Evolutionary conservation across 2,329 filamentous ascomycete genomes (phyloP), one percentile per base, ranked within the genome.

Genomic region (Fusarium sp.): DNA sequence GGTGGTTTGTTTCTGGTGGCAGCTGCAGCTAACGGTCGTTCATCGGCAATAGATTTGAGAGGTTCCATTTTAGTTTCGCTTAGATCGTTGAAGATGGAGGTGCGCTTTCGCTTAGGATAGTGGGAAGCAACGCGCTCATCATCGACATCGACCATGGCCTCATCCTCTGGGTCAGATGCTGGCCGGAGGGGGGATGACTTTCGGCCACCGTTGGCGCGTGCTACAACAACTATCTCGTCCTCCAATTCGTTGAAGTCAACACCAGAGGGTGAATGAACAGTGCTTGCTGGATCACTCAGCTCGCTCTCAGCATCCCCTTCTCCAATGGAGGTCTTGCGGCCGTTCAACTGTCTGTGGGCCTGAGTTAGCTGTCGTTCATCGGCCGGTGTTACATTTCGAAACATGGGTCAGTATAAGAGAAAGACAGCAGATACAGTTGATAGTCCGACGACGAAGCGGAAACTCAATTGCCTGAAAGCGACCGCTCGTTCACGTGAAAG

Each of bases 21-120:
- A 10, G 32, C 37, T 32, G 66, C 58, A 6, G 62, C 57, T 1
- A 70, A 52, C 4, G 69, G 63, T 15, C 70, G 71, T 7, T 73
- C 71, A 19, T 74, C 71, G 11, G 73, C 73, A 11, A 71, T 73
- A 7, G 68, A 65, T 9, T 72, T 72, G 14, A 71, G 60, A 9
- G 66, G 76, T 44, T 79, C 79, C 47, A 79, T 77, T 63, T 79
- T 80, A 38, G 79, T 78, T 53, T 84, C 82, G 44, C 77, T 79
- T 3, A 81, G 65, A 47, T 84, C 80, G 43, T 78, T 77, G 59
- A 83, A 82, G 32, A 80, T 67, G 0, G 81, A 80, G 2, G 75
- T 73, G 10, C 85, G 80, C 71, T 87, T 88, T 29, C 85, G 79
- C 72, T 87, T 88, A 0, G 80, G 77, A 49, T 81, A 80, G 44